A percentile compares a stretch with the other conserved stretches of the same genome.
Evolutionary conservation across 352 stramenopile genomes (phyloP).

Genomic region (Globisporangium spinosum): DNA sequence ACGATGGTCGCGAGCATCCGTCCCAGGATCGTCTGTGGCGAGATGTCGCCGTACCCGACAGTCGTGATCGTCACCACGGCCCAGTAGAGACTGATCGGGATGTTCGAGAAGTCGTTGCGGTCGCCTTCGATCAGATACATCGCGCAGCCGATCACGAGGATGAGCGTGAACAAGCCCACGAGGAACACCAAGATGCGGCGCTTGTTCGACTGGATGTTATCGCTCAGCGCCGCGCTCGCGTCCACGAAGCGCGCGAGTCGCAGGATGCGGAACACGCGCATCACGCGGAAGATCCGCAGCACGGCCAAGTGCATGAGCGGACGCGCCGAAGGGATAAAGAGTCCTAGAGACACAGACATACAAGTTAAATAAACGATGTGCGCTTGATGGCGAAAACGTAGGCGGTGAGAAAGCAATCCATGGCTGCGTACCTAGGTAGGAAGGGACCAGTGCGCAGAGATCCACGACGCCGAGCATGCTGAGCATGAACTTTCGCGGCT

Average conservation of each 20-base stretch:
- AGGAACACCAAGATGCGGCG: slow-evolving; percentile 75
- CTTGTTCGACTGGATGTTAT: slow-evolving; percentile 82
- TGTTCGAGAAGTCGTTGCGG: slow-evolving; percentile 72
- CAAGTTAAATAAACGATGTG: background rate
- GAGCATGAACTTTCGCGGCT: slow-evolving; percentile 55
- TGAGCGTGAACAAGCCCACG: slow-evolving; percentile 66
- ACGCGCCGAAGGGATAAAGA: slow-evolving; percentile 57
- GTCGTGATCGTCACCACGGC: slow-evolving; percentile 87
- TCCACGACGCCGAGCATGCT: slow-evolving; percentile 77
- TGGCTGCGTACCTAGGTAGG: slow-evolving; percentile 56
- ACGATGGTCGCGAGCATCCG: slow-evolving; percentile 79
- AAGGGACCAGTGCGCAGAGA: slow-evolving; percentile 70
- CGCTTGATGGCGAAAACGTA: background rate
- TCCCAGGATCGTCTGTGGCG: slow-evolving; percentile 71
- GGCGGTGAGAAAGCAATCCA: background rate
- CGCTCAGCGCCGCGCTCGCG: slow-evolving; percentile 56
- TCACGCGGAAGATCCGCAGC: slow-evolving; percentile 75
- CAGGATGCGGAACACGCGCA: slow-evolving; percentile 75
- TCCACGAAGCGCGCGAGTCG: slow-evolving; percentile 73
- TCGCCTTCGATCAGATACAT: slow-evolving; percentile 85
- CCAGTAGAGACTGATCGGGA: slow-evolving; percentile 86
- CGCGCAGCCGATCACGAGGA: slow-evolving; percentile 73
- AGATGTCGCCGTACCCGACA: slow-evolving; percentile 85
- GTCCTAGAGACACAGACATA: slow-evolving; percentile 14
- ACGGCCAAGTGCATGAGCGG: slow-evolving; percentile 70